These are phyloP conservation scores for Ilex paraguariensis DNA, from an alignment of 305 asterid genomes.

Conservation along the genomic window DNA sequence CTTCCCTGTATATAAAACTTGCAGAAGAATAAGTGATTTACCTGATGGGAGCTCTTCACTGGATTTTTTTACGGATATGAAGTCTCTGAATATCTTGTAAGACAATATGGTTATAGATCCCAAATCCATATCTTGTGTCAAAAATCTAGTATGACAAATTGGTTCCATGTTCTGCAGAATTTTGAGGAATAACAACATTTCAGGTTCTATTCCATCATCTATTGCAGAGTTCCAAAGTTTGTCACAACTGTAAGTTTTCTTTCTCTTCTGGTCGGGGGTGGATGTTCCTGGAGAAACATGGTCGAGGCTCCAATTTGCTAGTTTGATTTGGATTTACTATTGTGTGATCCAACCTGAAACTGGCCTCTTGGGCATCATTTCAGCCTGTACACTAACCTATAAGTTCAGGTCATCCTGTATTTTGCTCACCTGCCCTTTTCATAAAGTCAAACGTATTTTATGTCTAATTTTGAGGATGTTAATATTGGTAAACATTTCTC, in stretches of 20 bases:
- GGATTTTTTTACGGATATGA: constrained; percentile 54
- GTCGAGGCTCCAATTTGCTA: too few species aligned
- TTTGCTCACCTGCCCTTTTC: too few species aligned
- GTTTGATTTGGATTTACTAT: too few species aligned
- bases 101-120: constrained; percentile 13
- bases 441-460: too few species aligned
- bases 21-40: constrained; percentile 67
- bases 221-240: constrained; percentile 32
- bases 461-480: too few species aligned
- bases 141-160: neutral
- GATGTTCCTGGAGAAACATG: too few species aligned
- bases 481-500: neutral
- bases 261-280: neutral
- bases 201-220: constrained; percentile 56
- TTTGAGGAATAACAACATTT: constrained; percentile 73
- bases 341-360: too few species aligned
- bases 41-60: constrained; percentile 68
- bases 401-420: too few species aligned
- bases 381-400: too few species aligned
- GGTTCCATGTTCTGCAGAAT: constrained; percentile 34
- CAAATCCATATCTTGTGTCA: neutral
- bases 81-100: constrained; percentile 56
- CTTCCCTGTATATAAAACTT: constrained; percentile 3
- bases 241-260: constrained; percentile 46
- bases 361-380: too few species aligned